Conservation (phyloP, 1,284 basidiomycete species). For the Anthracocystis walkeri region DNA sequence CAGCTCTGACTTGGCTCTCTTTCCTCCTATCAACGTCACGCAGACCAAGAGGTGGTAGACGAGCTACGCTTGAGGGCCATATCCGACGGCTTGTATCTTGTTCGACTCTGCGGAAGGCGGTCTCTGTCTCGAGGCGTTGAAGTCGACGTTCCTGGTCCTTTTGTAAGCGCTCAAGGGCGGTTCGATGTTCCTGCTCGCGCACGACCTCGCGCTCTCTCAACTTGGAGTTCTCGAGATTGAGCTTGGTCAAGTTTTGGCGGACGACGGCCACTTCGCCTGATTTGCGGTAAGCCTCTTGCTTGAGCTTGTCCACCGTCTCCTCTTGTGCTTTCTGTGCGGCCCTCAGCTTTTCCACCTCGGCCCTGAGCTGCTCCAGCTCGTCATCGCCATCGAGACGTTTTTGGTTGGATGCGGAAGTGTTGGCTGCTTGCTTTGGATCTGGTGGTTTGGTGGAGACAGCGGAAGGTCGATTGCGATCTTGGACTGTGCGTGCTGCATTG, state of each 20-base stretch:
- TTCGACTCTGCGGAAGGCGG: slow-evolving; percentile 59
- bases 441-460: slow-evolving; percentile 15
- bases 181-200: slow-evolving; percentile 50
- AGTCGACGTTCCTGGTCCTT: slow-evolving; percentile 53
- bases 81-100: slow-evolving; percentile 58
- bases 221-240: slow-evolving; percentile 50
- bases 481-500: not conserved
- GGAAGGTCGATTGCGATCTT: not conserved
- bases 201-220: slow-evolving; percentile 48
- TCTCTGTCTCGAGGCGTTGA: slow-evolving; percentile 55
- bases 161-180: slow-evolving; percentile 44
- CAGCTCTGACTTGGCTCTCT: slow-evolving; percentile 44
- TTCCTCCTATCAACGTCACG: slow-evolving; percentile 29
- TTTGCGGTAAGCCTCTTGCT: slow-evolving; percentile 49
- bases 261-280: slow-evolving; percentile 59
- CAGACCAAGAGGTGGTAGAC: slow-evolving; percentile 39
- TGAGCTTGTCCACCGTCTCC: slow-evolving; percentile 47
- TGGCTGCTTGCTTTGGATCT: slow-evolving; percentile 9
- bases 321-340: slow-evolving; percentile 44
- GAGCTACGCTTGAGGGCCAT: slow-evolving; percentile 56
- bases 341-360: slow-evolving; percentile 39
- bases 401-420: not conserved
- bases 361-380: slow-evolving; percentile 29
- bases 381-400: slow-evolving; percentile 5
- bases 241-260: slow-evolving; percentile 53